Conservation (phyloP, 2,329 filamentous ascomycete genomes). For the Fusarium gaditjirri region DNA sequence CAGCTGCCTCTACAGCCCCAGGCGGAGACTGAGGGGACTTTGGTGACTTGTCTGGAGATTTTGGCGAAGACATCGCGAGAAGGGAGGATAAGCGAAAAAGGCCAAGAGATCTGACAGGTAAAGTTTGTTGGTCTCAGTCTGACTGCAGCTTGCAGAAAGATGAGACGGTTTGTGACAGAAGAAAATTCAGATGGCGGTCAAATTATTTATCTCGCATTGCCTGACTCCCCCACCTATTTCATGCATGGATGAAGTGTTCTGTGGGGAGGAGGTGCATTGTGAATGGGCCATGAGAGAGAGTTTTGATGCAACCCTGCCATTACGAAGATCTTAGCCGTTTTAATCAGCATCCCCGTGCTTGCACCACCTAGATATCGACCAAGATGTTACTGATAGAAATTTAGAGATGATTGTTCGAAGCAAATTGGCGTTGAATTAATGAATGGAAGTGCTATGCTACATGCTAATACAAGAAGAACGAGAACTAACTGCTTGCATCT, state of each 20-base stretch:
- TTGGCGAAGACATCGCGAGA: neutral
- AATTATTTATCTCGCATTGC: conserved; percentile 20
- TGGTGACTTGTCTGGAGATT: neutral
- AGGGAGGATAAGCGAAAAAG: neutral
- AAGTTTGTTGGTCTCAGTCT: neutral
- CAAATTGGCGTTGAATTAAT: rapidly evolving
- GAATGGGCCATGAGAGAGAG: neutral
- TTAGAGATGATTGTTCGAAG: rapidly evolving
- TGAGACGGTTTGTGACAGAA: neutral
- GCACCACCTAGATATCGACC: too few relatives aligned
- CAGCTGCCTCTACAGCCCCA: neutral
- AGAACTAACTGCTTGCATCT: too few relatives aligned
- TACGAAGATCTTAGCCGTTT: neutral
- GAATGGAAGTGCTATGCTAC: too few relatives aligned
- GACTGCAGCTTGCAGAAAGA: neutral
- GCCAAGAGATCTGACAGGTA: neutral
- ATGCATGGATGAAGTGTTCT: neutral
- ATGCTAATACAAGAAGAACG: too few relatives aligned
- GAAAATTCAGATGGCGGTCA: conserved; percentile 20
- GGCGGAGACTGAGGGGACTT: neutral
- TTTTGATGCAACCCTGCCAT: neutral
- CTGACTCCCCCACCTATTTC: conserved; percentile 2
- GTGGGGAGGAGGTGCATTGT: neutral
- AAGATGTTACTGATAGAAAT: too few relatives aligned
- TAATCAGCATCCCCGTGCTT: neutral